Evolutionary conservation across 2,329 filamentous ascomycete species (phyloP).

Genomic region (Claviceps maximensis): DNA sequence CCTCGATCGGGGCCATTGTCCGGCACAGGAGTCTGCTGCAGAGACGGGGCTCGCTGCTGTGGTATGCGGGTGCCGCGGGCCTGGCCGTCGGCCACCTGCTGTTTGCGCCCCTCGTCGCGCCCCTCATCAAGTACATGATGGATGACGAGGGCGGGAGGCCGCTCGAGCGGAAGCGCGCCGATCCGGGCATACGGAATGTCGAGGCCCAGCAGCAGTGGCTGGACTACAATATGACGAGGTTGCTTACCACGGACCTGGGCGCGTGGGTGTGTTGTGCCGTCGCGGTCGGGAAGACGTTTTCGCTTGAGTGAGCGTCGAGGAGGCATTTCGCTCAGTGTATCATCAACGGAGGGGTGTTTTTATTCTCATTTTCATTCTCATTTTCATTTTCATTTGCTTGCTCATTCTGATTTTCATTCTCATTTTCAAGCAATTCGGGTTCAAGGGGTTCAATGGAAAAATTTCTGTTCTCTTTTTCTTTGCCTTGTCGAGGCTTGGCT

Average conservation of each 20-base stretch:
- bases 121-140: constrained; percentile 17
- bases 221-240: constrained; percentile 17
- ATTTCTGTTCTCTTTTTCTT: too few species aligned
- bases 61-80: constrained; percentile 20
- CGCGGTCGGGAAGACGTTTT: constrained; percentile 9
- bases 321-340: background rate
- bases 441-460: too few species aligned
- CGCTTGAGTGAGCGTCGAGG: background rate
- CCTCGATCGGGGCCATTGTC: constrained; percentile 15
- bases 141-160: constrained; percentile 12
- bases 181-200: constrained; percentile 14
- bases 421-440: too few species aligned
- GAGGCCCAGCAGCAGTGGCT: constrained; percentile 20
- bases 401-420: too few species aligned
- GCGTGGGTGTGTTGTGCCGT: constrained; percentile 21
- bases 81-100: constrained; percentile 20
- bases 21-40: constrained; percentile 12
- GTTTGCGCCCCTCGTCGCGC: constrained; percentile 21
- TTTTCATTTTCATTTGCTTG: background rate
- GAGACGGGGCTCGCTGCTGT: constrained; percentile 14
- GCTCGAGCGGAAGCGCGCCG: constrained; percentile 6
- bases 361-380: background rate
- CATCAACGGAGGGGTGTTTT: too few species aligned
- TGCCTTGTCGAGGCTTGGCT: too few species aligned
- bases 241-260: constrained; percentile 20